Evolutionary conservation across 495 filamentous ascomycete genomes (phyloP), one percentile per base, ranked within the genome.

Genomic region (Annulohypoxylon maeteangense): DNA sequence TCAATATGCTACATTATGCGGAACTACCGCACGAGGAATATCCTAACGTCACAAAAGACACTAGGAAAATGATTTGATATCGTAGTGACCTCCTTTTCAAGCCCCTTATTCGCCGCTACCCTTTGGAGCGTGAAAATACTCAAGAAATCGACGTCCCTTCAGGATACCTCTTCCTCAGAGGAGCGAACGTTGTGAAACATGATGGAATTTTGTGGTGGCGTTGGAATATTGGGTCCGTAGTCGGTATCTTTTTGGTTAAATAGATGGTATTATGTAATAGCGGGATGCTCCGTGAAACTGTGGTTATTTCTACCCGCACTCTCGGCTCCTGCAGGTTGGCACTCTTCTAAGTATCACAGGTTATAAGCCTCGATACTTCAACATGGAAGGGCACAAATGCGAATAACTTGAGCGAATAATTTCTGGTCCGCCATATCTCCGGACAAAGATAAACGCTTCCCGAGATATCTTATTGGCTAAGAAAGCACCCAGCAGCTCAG

Each of bases 381-480:
- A 48, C 3, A 48, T 48, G 18, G 18, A 25, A 48, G 7, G 18
- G 14, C 11, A 23, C 8, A 48, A 48, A 22, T 23, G 25, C 22
- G 45, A 23, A 48, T 2, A 25, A 23, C 11, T 31, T 29, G 18
- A 55, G n/a, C 2, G 31, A 34, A 0, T 1, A 55, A 36, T 34
- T 55, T 23, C 6, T 29, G 23, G 31, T 36, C 29, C 10, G n/a
- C 51, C 29, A 14, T 10, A 36, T 8, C 29, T 20, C 7, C 50
- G 18, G 53, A 50, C 11, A 8, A 7, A 45, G 12, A 47, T 16
- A 34, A 11, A 38, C 4, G 25, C 8, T 14, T 23, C 51, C 63
- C 54, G 32, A 11, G n/a, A 23, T 12, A 7, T 42, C 14, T 59
- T 32, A 66, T 66, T 66, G 63, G 63, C 10, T 38, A 12, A 34